Evolutionary conservation across 2,329 filamentous ascomycete genomes (phyloP).

Genomic region (Hymenoscyphus linearis): DNA sequence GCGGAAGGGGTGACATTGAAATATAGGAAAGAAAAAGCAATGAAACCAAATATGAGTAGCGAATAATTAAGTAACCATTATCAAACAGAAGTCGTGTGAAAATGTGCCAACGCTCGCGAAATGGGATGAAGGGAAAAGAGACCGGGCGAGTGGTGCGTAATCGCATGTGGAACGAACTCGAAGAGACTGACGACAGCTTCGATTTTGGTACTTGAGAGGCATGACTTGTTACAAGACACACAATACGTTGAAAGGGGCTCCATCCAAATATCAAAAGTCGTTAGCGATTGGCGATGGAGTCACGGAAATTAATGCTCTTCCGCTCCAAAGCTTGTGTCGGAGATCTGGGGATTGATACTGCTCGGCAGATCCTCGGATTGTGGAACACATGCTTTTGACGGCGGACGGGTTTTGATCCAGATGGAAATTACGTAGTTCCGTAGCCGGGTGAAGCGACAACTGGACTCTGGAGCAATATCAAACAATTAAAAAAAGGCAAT

Average conservation of each 20-base stretch:
- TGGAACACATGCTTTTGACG: background rate
- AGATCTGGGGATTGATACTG: no score
- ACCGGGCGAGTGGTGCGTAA: no score
- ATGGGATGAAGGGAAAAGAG: no score
- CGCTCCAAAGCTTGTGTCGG: background rate
- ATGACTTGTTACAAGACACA: no score
- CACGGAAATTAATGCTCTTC: background rate
- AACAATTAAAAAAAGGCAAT: background rate
- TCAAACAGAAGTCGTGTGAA: background rate
- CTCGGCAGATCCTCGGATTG: background rate
- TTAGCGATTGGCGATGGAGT: background rate
- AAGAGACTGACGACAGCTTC: no score
- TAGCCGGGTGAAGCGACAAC: background rate
- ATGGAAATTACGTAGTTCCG: background rate
- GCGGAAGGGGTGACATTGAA: background rate
- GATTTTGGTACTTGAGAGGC: no score
- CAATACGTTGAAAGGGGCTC: no score
- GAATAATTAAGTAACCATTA: background rate
- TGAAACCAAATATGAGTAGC: background rate
- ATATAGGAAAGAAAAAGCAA: background rate
- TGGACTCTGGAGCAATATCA: background rate
- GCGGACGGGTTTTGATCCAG: no score
- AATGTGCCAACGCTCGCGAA: no score
- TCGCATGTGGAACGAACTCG: no score
- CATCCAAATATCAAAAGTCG: no score